phyloP scores from a whole-genome alignment of 208 protist genomes.

The Kentomonas sorsogonicus region DNA sequence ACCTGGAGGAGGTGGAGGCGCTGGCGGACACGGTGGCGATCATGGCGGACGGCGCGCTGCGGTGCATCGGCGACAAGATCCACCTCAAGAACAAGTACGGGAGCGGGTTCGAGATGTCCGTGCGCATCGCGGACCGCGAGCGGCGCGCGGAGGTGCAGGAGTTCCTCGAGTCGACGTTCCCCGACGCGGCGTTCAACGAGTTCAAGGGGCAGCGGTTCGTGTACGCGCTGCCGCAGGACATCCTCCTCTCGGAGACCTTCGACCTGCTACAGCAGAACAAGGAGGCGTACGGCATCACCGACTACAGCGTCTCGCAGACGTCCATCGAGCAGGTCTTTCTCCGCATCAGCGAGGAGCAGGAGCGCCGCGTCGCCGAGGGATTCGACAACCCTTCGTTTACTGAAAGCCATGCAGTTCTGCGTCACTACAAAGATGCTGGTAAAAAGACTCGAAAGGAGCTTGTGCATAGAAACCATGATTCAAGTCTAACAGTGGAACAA shows the following conservation, averaged over 20 bases:
- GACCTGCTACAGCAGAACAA: conserved; percentile 32
- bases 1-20: conserved; percentile 90
- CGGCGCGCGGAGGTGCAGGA: conserved; percentile 25
- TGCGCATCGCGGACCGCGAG: conserved; percentile 34
- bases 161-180: conserved; percentile 36
- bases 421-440: too few relatives aligned
- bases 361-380: conserved; percentile 24
- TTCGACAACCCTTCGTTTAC: too few relatives aligned
- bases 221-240: too few relatives aligned
- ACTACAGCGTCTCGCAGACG: conserved; percentile 77
- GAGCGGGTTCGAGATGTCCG: conserved; percentile 46
- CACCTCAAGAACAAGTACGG: conserved; percentile 83
- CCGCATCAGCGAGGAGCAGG: conserved; percentile 59
- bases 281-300: conserved; percentile 34
- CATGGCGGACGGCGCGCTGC: conserved; percentile 83
- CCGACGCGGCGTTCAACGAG: conserved; percentile 22
- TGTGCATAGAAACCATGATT: too few relatives aligned
- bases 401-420: too few relatives aligned
- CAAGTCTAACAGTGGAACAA: conserved; percentile 1
- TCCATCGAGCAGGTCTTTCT: conserved; percentile 88
- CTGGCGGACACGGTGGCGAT: conserved; percentile 81
- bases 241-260: conserved; percentile 36
- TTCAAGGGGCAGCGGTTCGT: too few relatives aligned
- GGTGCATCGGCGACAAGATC: conserved; percentile 80
- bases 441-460: too few relatives aligned